A percentile compares a stretch with the other conserved stretches of the same genome.
Conservation (phyloP, 2,329 filamentous ascomycete genomes). For the Diaporthe citri region DNA sequence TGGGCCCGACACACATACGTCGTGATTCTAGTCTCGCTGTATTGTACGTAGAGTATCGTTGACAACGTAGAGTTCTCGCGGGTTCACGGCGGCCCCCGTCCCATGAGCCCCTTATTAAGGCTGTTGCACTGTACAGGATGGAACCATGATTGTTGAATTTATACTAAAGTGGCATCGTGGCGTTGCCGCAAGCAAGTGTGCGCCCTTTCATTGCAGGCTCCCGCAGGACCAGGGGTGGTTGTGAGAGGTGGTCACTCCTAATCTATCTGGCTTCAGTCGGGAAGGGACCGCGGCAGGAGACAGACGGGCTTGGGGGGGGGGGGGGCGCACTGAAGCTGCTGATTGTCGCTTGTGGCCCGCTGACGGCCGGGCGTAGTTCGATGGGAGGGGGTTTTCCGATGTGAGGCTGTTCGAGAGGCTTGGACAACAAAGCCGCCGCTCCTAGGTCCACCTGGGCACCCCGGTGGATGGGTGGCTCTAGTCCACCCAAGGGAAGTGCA, state of each 20-base stretch:
- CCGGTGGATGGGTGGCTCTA: conserved; percentile 31
- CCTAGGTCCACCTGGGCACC: conserved; percentile 21
- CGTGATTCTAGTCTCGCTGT: conserved; percentile 6
- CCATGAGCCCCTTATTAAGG: conserved; percentile 8
- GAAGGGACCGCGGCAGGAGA: conserved; percentile 15
- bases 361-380: conserved; percentile 29
- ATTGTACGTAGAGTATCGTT: conserved; percentile 22
- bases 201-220: conserved; percentile 24
- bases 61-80: conserved; percentile 15
- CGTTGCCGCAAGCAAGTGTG: conserved; percentile 33
- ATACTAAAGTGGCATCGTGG: conserved; percentile 36
- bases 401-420: conserved; percentile 26
- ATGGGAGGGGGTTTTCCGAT: conserved; percentile 30
- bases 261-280: conserved; percentile 33
- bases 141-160: conserved; percentile 18
- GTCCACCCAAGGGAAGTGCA: conserved; percentile 5
- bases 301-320: background rate
- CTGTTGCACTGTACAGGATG: conserved; percentile 23
- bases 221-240: conserved; percentile 18
- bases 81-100: conserved; percentile 12
- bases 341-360: conserved; percentile 32
- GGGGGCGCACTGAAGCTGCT: conserved; percentile 17
- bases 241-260: conserved; percentile 30
- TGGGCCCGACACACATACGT: background rate
- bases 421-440: conserved; percentile 31